phyloP scores from a whole-genome alignment of 1,139 yeast genomes.

The Candida tropicalis region DNA sequence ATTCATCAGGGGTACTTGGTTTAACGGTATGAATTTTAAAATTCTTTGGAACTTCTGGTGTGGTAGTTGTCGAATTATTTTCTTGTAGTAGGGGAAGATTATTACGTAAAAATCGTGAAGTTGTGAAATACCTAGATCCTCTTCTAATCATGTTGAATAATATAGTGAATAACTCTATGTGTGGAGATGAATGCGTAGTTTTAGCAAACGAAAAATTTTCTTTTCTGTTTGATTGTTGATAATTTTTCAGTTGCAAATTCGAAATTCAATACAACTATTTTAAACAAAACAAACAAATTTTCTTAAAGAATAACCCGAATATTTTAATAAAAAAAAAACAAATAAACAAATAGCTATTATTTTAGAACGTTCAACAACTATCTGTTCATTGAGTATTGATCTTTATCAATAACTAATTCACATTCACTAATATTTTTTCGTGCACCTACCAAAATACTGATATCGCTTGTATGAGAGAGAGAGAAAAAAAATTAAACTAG shows the following conservation, averaged over 20 bases:
- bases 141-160: constrained; percentile 3
- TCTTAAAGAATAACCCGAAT: no score
- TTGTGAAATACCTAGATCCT: constrained; percentile 1
- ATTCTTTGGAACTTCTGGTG: background rate
- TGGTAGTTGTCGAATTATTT: background rate
- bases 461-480: background rate
- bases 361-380: no score
- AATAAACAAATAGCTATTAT: no score
- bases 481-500: background rate
- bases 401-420: no score
- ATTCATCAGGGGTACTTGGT: background rate
- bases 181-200: background rate
- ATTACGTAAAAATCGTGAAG: constrained; percentile 1
- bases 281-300: no score
- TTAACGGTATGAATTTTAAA: constrained; percentile 5
- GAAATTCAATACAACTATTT: no score
- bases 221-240: background rate
- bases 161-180: background rate
- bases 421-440: background rate
- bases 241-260: constrained; percentile 3
- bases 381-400: no score
- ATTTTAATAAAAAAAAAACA: no score
- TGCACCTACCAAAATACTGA: background rate
- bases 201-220: constrained; percentile 1
- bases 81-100: background rate